phyloP scores from a whole-genome alignment of 805 yeast species.

The Nakazawaea peltata region DNA sequence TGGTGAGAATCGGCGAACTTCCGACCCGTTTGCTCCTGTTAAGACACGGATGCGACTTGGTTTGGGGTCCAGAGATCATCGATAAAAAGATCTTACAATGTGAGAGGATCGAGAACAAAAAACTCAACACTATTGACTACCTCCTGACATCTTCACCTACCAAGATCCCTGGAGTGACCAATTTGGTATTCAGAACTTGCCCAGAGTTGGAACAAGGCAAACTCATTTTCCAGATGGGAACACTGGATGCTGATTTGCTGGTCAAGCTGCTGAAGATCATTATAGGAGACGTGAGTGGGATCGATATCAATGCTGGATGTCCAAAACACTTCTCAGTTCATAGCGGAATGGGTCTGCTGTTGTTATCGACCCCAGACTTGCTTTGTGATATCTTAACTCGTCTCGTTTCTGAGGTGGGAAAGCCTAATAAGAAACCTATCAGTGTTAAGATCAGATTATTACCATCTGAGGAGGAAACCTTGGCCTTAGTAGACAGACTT shows the following conservation, averaged over 20 bases:
- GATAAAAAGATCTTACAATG: slow-evolving; percentile 78
- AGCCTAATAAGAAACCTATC: slow-evolving; percentile 68
- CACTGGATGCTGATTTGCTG: slow-evolving; percentile 76
- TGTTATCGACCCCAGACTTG: slow-evolving; percentile 72
- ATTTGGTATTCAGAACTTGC: slow-evolving; percentile 66
- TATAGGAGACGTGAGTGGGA: slow-evolving; percentile 82
- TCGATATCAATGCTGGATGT: slow-evolving; percentile 94
- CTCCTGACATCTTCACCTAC: slow-evolving; percentile 30
- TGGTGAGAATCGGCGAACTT: slow-evolving; percentile 94
- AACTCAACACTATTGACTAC: slow-evolving; percentile 55
- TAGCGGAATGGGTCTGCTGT: slow-evolving; percentile 97
- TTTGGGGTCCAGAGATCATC: slow-evolving; percentile 94
- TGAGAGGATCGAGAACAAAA: slow-evolving; percentile 50
- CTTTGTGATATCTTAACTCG: slow-evolving; percentile 59
- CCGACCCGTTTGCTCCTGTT: slow-evolving; percentile 81
- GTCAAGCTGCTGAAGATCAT: slow-evolving; percentile 81
- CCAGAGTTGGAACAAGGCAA: slow-evolving; percentile 54
- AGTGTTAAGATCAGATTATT: slow-evolving; percentile 85
- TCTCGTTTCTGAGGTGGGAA: slow-evolving; percentile 75
- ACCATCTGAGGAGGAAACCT: slow-evolving; percentile 52
- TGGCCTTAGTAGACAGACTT: slow-evolving; percentile 47
- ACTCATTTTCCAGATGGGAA: slow-evolving; percentile 86
- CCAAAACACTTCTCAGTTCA: slow-evolving; percentile 94
- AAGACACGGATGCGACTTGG: slow-evolving; percentile 84
- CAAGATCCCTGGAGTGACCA: slow-evolving; percentile 37